phyloP scores from a whole-genome alignment of 2,329 filamentous ascomycete species.

The Emydomyces testavorans region DNA sequence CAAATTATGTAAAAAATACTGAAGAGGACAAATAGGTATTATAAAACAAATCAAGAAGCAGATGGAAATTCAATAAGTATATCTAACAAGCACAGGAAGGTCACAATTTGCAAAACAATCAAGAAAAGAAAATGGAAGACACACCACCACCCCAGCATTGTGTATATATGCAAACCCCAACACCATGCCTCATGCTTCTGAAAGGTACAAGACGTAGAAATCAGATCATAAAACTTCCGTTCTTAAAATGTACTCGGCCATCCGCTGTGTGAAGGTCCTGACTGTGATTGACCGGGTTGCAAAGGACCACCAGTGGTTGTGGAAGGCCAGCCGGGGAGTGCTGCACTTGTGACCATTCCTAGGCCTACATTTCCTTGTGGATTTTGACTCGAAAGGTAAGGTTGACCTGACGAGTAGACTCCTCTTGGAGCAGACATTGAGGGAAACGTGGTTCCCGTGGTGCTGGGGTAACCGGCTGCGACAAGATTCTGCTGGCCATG shows the following conservation, averaged over 20 bases:
- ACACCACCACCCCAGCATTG: conserved; percentile 1
- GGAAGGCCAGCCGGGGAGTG: conserved; percentile 29
- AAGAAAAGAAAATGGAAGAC: not conserved
- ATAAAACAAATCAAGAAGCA: conserved; percentile 5
- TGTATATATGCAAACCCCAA: conserved; percentile 3
- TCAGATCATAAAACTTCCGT: not conserved
- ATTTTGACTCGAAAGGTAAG: conserved; percentile 23
- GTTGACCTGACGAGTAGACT: conserved; percentile 30
- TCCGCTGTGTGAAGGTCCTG: conserved; percentile 28
- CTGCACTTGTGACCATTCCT: conserved; percentile 27
- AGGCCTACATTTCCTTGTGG: conserved; percentile 30
- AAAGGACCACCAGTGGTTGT: conserved; percentile 26
- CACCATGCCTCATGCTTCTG: conserved; percentile 1
- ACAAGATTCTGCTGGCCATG: conserved; percentile 29
- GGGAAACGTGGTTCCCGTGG: conserved; percentile 25
- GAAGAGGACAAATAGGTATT: not conserved
- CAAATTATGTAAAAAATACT: not conserved
- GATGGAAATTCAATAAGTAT: too few relatives aligned
- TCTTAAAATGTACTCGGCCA: conserved; percentile 12
- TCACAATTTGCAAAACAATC: conserved; percentile 2
- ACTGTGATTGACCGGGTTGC: conserved; percentile 30
- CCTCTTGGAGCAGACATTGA: conserved; percentile 25
- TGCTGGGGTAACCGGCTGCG: conserved; percentile 29
- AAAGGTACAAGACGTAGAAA: not conserved
- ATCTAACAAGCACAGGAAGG: too few relatives aligned